A percentile compares a stretch with the other conserved stretches of the same genome.
Evolutionary conservation across 2,329 filamentous ascomycete genomes (phyloP).

Genomic region (Neoascochyta sp.): DNA sequence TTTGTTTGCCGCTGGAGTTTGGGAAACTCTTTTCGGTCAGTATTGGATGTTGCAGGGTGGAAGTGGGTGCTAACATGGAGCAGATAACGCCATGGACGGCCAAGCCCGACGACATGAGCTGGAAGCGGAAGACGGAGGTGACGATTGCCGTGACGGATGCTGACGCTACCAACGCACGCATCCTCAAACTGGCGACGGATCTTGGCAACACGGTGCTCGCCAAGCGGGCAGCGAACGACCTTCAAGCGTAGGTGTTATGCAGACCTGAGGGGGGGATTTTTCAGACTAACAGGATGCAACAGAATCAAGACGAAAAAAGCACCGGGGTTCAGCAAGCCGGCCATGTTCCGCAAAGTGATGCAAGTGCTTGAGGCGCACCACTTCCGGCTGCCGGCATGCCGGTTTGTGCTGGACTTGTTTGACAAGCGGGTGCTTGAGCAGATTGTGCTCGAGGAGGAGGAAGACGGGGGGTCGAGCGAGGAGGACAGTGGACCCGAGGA

Average conservation of each 20-base stretch:
- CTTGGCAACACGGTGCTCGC: slow-evolving; percentile 91
- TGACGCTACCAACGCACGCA: slow-evolving; percentile 65
- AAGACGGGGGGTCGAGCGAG: slow-evolving; percentile 33
- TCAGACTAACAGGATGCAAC: slow-evolving; percentile 25
- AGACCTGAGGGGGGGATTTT: background rate
- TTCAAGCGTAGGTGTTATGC: slow-evolving; percentile 53
- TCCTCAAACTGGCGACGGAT: slow-evolving; percentile 80
- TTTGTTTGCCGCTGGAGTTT: slow-evolving; percentile 79
- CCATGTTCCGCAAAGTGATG: slow-evolving; percentile 82
- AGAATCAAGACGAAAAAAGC: slow-evolving; percentile 73
- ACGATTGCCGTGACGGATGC: slow-evolving; percentile 58
- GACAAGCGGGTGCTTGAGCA: slow-evolving; percentile 82
- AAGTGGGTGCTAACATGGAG: slow-evolving; percentile 11
- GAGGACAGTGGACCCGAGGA: slow-evolving; percentile 34
- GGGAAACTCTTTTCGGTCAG: slow-evolving; percentile 70
- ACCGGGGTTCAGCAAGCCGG: slow-evolving; percentile 68
- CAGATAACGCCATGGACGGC: slow-evolving; percentile 41
- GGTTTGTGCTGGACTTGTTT: slow-evolving; percentile 90
- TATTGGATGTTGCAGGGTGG: slow-evolving; percentile 2
- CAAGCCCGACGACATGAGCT: slow-evolving; percentile 26
- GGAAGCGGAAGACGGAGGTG: slow-evolving; percentile 37
- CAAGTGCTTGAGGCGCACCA: slow-evolving; percentile 82
- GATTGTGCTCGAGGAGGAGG: slow-evolving; percentile 76
- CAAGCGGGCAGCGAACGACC: slow-evolving; percentile 78
- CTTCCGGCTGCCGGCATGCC: slow-evolving; percentile 79